Base-by-base conservation (phyloP, 2,329 filamentous ascomycete species). In the Tolypocladium endophyticum region DNA sequence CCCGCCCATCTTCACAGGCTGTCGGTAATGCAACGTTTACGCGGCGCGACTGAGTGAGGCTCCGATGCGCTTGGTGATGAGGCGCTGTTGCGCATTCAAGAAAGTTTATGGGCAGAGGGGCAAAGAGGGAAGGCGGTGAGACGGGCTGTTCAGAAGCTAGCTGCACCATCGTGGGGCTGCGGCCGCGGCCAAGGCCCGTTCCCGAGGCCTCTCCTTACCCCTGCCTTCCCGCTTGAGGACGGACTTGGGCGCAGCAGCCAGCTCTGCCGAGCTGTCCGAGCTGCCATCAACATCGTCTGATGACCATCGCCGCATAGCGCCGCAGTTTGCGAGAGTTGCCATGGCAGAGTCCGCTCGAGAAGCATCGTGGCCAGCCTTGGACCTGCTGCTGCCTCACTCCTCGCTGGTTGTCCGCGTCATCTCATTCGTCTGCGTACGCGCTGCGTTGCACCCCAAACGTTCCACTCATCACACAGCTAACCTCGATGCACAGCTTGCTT, bases 371-470 rank as follows among this genome's bases (percentile, higher is more conserved):
- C 59, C 63, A 57, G 59, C 70, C 41, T 59, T 66, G 57, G 61
- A 64, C 57, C 58, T 69, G 36, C 41, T 69, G n/a, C 61, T 68
- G 61, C 65, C 70, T 53, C 65, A 67, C 39, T 73, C 71, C 41
- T 68, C 73, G 16, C 63, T 67, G 50, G 58, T 73, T 52, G 66
- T 76, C 56, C 69, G 71, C 61, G 66, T 66, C 62, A 73, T 77
- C 61, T 76, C 74, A 58, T 66, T 72, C 59, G 61, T 70, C 59
- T 76, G 73, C 63, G 74, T 77, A 70, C 66, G 74, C 64, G 36
- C 53, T 20, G 36, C 33, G 18, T 60, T 38, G 28, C 54, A 41
- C 50, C 33, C 38, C 55, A 33, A 35, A 33, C 54, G 35, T 41
- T 53, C 58, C 58, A 45, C 11, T 30, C 47, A 36, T 43, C 16